Evolutionary conservation across 495 filamentous ascomycete genomes (phyloP).

Genomic region (Bathelium albidoporum): DNA sequence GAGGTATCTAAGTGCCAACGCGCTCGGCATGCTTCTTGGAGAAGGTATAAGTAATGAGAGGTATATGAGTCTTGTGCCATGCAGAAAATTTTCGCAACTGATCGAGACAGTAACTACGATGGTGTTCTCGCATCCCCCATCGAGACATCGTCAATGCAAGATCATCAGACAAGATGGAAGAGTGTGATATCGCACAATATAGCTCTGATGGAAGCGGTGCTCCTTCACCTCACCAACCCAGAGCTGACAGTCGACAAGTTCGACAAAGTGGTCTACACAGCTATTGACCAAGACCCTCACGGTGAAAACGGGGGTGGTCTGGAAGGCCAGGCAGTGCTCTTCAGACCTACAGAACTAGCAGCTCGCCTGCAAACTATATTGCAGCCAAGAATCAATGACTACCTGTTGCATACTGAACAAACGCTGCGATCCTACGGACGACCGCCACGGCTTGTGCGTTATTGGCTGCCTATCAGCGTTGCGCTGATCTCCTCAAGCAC

Average conservation of each 20-base stretch:
- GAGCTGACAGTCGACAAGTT: constrained; percentile 55
- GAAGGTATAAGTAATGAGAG: constrained; percentile 52
- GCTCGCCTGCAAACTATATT: constrained; percentile 59
- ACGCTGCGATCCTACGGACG: constrained; percentile 54
- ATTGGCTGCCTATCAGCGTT: constrained; percentile 67
- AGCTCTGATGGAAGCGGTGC: constrained; percentile 68
- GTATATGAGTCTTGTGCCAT: background rate
- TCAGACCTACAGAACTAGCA: constrained; percentile 50
- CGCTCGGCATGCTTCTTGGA: constrained; percentile 74
- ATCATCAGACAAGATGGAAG: constrained; percentile 50
- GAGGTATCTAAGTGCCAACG: constrained; percentile 70
- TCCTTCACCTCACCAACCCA: constrained; percentile 46
- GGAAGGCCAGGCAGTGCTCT: constrained; percentile 15
- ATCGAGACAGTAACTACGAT: constrained; percentile 14
- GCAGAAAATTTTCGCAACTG: background rate
- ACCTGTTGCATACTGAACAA: constrained; percentile 40
- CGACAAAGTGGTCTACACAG: constrained; percentile 58
- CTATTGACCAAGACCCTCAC: constrained; percentile 51
- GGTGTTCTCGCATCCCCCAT: constrained; percentile 34
- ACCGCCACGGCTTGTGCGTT: constrained; percentile 65
- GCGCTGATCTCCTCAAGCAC: constrained; percentile 70
- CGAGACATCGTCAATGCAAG: constrained; percentile 14
- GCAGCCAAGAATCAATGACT: constrained; percentile 45
- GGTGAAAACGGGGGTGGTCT: constrained; percentile 22
- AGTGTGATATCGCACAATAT: constrained; percentile 60